Percentiles rank a stretch among this genome's conserved stretches.
Conservation (phyloP, 495 filamentous ascomycete genomes). For the Lepraria neglecta region DNA sequence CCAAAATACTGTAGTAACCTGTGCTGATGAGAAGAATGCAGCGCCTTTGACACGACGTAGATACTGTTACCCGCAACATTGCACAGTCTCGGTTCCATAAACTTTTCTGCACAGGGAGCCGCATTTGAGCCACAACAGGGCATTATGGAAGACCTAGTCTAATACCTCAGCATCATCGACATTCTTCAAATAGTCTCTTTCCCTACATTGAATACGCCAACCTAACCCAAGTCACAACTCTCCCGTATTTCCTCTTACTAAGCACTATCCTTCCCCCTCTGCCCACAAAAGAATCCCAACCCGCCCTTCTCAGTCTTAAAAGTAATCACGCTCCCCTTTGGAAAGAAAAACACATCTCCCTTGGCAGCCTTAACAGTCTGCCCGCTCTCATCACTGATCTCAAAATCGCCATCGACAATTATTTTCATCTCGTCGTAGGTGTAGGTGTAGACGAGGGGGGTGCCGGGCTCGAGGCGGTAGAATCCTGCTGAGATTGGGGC, state of each 20-base stretch:
- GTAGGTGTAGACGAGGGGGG: constrained; percentile 66
- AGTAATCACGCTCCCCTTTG: constrained; percentile 69
- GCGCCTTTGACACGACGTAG: too few relatives aligned
- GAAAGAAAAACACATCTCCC: constrained; percentile 74
- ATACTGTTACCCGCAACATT: too few relatives aligned
- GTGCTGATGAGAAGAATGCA: too few relatives aligned
- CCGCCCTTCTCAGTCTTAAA: constrained; percentile 67
- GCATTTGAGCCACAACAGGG: too few relatives aligned
- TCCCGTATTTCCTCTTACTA: constrained; percentile 9
- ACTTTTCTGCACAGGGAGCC: too few relatives aligned
- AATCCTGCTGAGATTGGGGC: constrained; percentile 64
- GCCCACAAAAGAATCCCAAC: constrained; percentile 60
- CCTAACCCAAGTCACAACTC: too few relatives aligned
- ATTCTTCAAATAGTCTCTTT: too few relatives aligned
- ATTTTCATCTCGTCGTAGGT: constrained; percentile 78
- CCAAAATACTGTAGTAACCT: too few relatives aligned
- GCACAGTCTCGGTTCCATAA: too few relatives aligned
- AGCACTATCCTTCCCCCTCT: constrained; percentile 29
- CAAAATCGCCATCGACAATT: constrained; percentile 69
- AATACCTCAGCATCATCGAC: too few relatives aligned
- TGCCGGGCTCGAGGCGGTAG: constrained; percentile 69
- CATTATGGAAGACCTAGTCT: too few relatives aligned
- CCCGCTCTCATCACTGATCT: constrained; percentile 45
- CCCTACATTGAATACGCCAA: too few relatives aligned
- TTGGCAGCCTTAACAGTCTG: constrained; percentile 55